Evolutionary conservation across 169 alveolate species (phyloP).

Genomic region (Eimeria brunetti): DNA sequence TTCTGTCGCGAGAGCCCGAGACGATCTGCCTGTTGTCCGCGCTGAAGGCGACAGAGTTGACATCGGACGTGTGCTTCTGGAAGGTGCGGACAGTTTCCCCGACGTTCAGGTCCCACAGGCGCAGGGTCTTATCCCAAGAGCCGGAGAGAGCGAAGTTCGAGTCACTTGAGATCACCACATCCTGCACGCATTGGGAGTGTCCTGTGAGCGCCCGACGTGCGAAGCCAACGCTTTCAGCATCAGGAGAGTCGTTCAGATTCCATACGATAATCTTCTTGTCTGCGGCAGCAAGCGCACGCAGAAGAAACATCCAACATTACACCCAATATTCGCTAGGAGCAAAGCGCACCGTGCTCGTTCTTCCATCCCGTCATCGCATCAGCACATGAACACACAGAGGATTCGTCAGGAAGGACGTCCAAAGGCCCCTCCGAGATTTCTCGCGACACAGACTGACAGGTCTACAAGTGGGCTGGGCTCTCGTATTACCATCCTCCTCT

Average conservation of each 20-base stretch:
- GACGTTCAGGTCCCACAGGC: conserved; percentile 95
- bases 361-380: not conserved
- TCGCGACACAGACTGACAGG: conserved; percentile 81
- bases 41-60: conserved; percentile 97
- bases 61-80: conserved; percentile 96
- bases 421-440: conserved; percentile 57
- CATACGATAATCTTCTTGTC: conserved; percentile 84
- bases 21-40: conserved; percentile 99
- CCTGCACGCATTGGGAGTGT: conserved; percentile 96
- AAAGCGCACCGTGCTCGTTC: not conserved
- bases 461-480: conserved; percentile 88
- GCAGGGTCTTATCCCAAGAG: conserved; percentile 95
- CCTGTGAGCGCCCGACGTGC: conserved; percentile 90
- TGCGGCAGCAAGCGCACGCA: conserved; percentile 31
- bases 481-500: conserved; percentile 79
- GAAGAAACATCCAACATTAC: not conserved
- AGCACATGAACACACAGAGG: not conserved
- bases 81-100: conserved; percentile 95
- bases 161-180: conserved; percentile 95
- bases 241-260: conserved; percentile 76
- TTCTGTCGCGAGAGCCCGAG: conserved; percentile 98
- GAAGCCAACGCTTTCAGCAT: conserved; percentile 80
- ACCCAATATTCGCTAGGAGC: not conserved
- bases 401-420: not conserved
- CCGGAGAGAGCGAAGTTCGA: conserved; percentile 97